Conservation (phyloP, 768 basidiomycete genomes). For the Hirschioporus abietinus region DNA sequence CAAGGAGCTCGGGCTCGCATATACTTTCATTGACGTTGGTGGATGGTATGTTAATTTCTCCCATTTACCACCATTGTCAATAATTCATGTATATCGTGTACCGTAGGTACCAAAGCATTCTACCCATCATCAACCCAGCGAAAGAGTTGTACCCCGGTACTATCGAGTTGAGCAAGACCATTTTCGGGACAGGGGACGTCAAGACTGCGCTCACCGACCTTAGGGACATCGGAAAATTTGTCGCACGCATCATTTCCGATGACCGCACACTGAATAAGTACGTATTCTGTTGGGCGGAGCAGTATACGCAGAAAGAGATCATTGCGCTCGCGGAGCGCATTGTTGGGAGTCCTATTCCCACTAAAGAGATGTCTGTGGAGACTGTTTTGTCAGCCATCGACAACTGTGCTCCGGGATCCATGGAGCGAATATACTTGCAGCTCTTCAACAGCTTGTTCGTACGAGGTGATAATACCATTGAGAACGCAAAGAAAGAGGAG, state of each 20-base stretch:
- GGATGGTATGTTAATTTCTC: conserved; percentile 18
- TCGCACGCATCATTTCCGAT: conserved; percentile 27
- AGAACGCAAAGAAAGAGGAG: conserved; percentile 15
- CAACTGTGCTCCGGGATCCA: neutral
- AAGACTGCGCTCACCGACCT: conserved; percentile 20
- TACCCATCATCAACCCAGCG: neutral
- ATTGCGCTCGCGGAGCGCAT: neutral
- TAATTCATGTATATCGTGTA: neutral
- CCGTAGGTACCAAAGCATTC: conserved; percentile 1
- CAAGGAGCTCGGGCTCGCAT: conserved; percentile 17
- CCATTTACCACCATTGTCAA: neutral
- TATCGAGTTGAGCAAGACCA: neutral
- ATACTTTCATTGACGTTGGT: conserved; percentile 29
- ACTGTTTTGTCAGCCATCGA: neutral
- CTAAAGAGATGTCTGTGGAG: neutral
- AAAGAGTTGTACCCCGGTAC: neutral
- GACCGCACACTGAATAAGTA: conserved; percentile 26
- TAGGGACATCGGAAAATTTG: conserved; percentile 23
- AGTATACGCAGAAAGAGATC: conserved; percentile 20
- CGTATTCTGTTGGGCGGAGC: conserved; percentile 25
- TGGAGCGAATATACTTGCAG: neutral
- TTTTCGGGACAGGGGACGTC: conserved; percentile 18
- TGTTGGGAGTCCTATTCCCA: neutral
- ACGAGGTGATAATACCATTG: conserved; percentile 25
- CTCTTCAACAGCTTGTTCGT: conserved; percentile 19